These are phyloP conservation scores for Amniculicola lignicola DNA, from an alignment of 495 filamentous ascomycete species.

Conservation along the genomic window DNA sequence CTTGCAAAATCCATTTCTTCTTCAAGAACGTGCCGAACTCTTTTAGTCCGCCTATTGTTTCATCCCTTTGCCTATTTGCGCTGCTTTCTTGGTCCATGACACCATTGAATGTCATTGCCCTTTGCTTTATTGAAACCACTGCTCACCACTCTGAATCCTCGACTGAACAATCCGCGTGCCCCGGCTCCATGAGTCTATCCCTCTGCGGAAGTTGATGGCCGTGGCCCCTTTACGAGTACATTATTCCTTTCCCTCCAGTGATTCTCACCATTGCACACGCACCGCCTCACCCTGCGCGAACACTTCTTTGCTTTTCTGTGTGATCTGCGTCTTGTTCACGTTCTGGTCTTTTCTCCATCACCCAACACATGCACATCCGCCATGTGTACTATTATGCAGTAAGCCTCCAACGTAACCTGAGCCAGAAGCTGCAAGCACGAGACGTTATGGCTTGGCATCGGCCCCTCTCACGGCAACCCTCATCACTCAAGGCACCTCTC, in stretches of 20 bases:
- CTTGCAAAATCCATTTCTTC: no score
- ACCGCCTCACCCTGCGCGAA: neutral
- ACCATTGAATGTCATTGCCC: no score
- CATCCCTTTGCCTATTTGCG: no score
- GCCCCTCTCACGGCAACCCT: slow-evolving; percentile 2
- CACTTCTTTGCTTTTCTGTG: neutral
- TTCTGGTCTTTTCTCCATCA: neutral
- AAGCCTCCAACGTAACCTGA: neutral
- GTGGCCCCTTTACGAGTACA: no score
- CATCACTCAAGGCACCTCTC: neutral
- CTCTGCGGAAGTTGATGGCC: no score
- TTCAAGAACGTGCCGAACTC: neutral
- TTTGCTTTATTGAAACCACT: no score
- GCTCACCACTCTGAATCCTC: no score
- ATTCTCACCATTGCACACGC: neutral
- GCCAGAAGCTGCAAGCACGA: neutral
- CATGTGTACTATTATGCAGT: neutral
- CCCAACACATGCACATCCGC: neutral
- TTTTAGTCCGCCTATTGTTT: no score
- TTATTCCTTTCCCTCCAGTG: no score
- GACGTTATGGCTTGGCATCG: slow-evolving; percentile 9
- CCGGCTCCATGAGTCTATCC: no score
- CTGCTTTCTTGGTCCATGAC: no score
- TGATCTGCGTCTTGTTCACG: neutral
- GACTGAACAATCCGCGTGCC: no score